Evolutionary conservation across 2,329 filamentous ascomycete species (phyloP), one percentile per base, ranked within the genome.

Genomic region (Aspergillus novoparasiticus): DNA sequence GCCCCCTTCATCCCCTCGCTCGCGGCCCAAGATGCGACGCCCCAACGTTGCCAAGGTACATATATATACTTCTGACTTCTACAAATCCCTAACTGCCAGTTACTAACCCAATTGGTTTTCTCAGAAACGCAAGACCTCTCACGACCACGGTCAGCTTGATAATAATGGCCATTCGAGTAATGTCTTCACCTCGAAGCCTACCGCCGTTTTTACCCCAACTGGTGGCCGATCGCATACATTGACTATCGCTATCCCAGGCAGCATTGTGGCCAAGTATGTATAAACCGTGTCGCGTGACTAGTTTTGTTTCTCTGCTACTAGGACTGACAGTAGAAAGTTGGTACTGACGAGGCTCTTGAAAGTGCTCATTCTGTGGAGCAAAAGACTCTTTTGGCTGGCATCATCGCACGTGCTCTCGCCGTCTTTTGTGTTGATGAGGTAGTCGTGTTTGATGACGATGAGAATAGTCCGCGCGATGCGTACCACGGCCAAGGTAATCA

Each of bases 351-450:
- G 28, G 28, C 23, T 11, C n/a, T 34, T 30, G 32, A 23, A 23
- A 93, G 90, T 74, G 88, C 89, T 43, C 83, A 87, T 62, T 90
- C 89, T 11, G 87, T 89, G 66, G 92, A 96, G 64, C 89, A 92
- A 73, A 90, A 92, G 74, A 92, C 90, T 41, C 84, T 85, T 55
- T 83, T 91, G 55, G 90, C 89, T 1, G 91, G 90, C 9, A 89
- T 90, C 67, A 89, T 96, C 59, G 92, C 92, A 6, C 90, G 93
- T 59, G 91, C 92, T 39, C 85, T 93, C 58, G 90, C 91, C 65
- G 89, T 96, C 66, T 96, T 95, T 79, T 90, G 87, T 72, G 85
- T 96, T 68, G 93, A 96, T 74, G 93, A 96, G 79, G 84, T 96
- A 34, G 84, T 96, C 57, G 81, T 96, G 60, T 96, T 91, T 76